Conservation (phyloP, 257 asterid species). For the Gentiana dahurica region DNA sequence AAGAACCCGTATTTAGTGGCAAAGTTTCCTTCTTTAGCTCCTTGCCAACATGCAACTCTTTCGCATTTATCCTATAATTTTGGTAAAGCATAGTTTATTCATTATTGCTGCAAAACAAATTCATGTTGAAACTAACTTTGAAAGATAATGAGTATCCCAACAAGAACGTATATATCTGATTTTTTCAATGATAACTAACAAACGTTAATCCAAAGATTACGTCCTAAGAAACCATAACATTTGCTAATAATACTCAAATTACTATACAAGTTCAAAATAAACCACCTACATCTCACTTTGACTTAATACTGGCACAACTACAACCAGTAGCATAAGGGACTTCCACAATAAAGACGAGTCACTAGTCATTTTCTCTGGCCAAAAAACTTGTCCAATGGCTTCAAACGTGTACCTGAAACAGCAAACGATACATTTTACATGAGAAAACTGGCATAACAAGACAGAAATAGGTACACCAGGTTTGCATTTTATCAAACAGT, state of each 20-base stretch:
- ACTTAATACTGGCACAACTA: slow-evolving; percentile 4
- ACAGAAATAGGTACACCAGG: background rate
- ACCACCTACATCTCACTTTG: slow-evolving; percentile 15
- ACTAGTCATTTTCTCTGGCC: background rate
- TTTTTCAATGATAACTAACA: too few relatives aligned
- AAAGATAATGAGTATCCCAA: too few relatives aligned
- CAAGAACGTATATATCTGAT: too few relatives aligned
- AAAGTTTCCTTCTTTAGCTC: slow-evolving; percentile 54
- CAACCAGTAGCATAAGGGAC: slow-evolving; percentile 5
- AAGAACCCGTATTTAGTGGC: slow-evolving; percentile 45
- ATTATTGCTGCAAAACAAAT: background rate
- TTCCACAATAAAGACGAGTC: background rate
- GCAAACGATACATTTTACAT: background rate
- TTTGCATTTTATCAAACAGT: slow-evolving; percentile 8
- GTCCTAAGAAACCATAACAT: background rate
- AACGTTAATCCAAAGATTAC: too few relatives aligned
- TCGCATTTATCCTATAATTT: slow-evolving; percentile 27
- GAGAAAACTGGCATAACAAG: background rate
- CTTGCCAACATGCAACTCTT: slow-evolving; percentile 42
- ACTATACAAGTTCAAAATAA: background rate
- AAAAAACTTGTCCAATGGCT: background rate
- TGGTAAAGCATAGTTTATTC: background rate
- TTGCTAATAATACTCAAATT: too few relatives aligned
- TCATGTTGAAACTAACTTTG: too few relatives aligned
- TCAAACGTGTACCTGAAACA: slow-evolving; percentile 3